Evolutionary conservation across 2,329 filamentous ascomycete species (phyloP).

Genomic region (Penicillium concentricum): DNA sequence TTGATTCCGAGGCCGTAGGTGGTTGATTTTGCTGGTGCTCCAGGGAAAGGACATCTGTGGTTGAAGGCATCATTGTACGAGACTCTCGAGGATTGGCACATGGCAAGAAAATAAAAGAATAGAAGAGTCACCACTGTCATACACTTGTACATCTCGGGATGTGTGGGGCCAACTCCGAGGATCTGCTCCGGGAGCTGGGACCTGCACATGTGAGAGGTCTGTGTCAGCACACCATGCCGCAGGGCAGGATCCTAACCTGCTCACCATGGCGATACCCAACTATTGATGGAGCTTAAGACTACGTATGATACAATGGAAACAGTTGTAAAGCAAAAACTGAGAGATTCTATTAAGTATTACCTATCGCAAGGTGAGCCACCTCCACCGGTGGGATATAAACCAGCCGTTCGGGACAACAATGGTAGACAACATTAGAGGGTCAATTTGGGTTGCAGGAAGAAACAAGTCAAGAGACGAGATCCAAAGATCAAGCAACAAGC

Average conservation of each 20-base stretch:
- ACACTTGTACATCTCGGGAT: neutral
- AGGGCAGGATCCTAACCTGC: neutral
- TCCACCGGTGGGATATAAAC: slow-evolving; percentile 17
- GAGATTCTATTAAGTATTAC: slow-evolving; percentile 41
- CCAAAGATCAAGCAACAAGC: slow-evolving; percentile 18
- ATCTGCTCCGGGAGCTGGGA: too few species aligned
- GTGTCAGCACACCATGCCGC: too few species aligned
- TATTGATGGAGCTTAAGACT: too few species aligned
- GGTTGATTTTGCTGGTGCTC: neutral
- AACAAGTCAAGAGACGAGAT: slow-evolving; percentile 15
- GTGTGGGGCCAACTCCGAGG: slow-evolving; percentile 45
- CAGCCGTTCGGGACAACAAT: slow-evolving; percentile 19
- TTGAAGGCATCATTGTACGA: neutral
- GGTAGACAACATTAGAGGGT: slow-evolving; percentile 26
- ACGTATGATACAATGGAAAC: neutral
- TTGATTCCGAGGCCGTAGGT: neutral
- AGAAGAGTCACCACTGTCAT: neutral
- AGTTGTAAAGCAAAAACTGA: slow-evolving; percentile 22
- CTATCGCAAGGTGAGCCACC: slow-evolving; percentile 33
- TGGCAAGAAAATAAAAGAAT: neutral
- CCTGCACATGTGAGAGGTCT: too few species aligned
- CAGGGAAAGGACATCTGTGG: neutral
- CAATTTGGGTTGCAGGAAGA: slow-evolving; percentile 22
- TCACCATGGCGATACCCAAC: too few species aligned
- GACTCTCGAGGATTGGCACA: neutral